Percentiles rank a stretch among this genome's conserved stretches.
Conservation (phyloP, 192 early-diverging fungal species). For the Linderina pennispora region DNA sequence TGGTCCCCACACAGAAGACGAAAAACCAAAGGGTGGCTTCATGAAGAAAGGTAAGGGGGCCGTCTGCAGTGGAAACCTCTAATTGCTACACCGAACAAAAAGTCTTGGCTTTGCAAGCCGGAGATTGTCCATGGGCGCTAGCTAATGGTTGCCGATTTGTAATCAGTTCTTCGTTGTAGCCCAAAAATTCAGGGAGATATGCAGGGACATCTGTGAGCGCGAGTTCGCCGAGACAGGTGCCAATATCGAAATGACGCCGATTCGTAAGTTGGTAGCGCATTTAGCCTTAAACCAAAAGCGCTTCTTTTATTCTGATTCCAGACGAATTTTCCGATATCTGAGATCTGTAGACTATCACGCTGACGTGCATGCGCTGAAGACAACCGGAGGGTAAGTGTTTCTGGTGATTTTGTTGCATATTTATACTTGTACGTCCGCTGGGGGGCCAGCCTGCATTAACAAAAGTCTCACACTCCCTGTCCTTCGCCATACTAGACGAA, state of each 20-base stretch:
- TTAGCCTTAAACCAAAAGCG: neutral
- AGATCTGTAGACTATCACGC: slow-evolving; percentile 14
- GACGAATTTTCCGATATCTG: neutral
- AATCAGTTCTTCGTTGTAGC: slow-evolving; percentile 3
- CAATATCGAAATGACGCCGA: slow-evolving; percentile 26
- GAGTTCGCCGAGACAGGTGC: slow-evolving; percentile 24
- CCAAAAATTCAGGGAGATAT: slow-evolving; percentile 15
- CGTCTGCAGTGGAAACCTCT: too few species aligned
- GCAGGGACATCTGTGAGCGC: slow-evolving; percentile 7
- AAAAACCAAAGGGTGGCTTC: slow-evolving; percentile 37
- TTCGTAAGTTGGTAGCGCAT: slow-evolving; percentile 5
- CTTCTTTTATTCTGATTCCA: neutral
- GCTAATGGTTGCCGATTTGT: neutral
- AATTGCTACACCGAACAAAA: too few species aligned
- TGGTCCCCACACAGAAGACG: slow-evolving; percentile 35
- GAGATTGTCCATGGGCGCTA: too few species aligned
- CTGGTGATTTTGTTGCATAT: neutral
- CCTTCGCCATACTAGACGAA: too few species aligned
- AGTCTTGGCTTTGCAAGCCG: too few species aligned
- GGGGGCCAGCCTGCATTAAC: too few species aligned
- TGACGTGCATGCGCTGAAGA: slow-evolving; percentile 23
- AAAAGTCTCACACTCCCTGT: too few species aligned
- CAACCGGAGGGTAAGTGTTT: slow-evolving; percentile 17
- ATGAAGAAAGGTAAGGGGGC: slow-evolving; percentile 14
- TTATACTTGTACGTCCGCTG: too few species aligned